Evolutionary conservation across 768 basidiomycete species (phyloP).

Genomic region (Amanita fuliginea): DNA sequence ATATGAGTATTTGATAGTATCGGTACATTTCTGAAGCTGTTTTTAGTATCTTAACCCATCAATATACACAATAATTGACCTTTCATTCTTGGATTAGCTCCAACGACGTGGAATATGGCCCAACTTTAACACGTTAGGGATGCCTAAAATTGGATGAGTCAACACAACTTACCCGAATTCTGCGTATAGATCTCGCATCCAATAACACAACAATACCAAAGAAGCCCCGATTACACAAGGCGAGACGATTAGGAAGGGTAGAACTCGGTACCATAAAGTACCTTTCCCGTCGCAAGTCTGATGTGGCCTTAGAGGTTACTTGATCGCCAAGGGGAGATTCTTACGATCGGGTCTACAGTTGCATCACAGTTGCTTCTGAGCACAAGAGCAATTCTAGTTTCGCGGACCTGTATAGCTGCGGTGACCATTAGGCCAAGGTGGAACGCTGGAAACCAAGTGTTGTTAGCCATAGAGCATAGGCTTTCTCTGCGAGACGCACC

Average conservation of each 20-base stretch:
- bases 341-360: slow-evolving; percentile 25
- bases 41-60: background rate
- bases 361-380: slow-evolving; percentile 21
- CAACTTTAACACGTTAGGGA: slow-evolving; percentile 34
- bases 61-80: slow-evolving; percentile 30
- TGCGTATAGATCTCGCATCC: slow-evolving; percentile 56
- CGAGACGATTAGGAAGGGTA: slow-evolving; percentile 60
- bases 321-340: slow-evolving; percentile 9
- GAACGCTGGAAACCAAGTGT: slow-evolving; percentile 39
- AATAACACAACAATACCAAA: slow-evolving; percentile 59
- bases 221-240: slow-evolving; percentile 60
- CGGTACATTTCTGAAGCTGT: slow-evolving; percentile 66
- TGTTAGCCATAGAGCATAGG: background rate
- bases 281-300: slow-evolving; percentile 39
- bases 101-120: slow-evolving; percentile 87
- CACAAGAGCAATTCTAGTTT: slow-evolving; percentile 58
- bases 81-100: slow-evolving; percentile 78
- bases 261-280: slow-evolving; percentile 47
- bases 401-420: slow-evolving; percentile 65
- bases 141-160: background rate
- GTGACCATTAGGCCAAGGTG: slow-evolving; percentile 66
- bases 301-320: background rate
- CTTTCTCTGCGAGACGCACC: slow-evolving; percentile 20
- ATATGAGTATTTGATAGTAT: slow-evolving; percentile 80
- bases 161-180: slow-evolving; percentile 64